Conservation (phyloP, 2,329 filamentous ascomycete genomes). For the Graphiopsis chlorocephala region DNA sequence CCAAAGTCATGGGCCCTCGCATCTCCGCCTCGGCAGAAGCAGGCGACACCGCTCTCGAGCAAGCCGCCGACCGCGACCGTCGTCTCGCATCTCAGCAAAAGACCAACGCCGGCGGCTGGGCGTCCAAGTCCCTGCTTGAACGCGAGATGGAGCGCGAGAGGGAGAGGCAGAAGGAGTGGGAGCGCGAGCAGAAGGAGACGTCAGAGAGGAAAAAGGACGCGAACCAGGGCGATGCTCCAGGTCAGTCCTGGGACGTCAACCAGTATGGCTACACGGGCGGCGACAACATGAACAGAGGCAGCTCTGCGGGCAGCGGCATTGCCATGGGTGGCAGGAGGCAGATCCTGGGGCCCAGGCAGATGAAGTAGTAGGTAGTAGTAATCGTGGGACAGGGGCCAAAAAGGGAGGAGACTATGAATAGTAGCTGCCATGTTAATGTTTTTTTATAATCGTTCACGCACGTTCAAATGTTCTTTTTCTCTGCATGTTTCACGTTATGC, state of each 20-base stretch:
- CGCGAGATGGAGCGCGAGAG: constrained; percentile 79
- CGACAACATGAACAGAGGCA: constrained; percentile 67
- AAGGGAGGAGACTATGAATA: background rate
- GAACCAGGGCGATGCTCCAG: constrained; percentile 64
- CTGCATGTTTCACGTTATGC: background rate
- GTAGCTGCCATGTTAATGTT: background rate
- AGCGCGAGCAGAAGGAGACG: constrained; percentile 67
- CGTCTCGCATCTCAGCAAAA: constrained; percentile 58
- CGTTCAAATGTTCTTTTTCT: background rate
- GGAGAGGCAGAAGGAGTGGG: constrained; percentile 75
- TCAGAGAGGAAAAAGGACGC: constrained; percentile 53
- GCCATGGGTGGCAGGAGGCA: constrained; percentile 67
- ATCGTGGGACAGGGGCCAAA: background rate
- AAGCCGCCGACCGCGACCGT: constrained; percentile 60
- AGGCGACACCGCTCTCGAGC: constrained; percentile 37
- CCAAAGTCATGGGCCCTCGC: constrained; percentile 41
- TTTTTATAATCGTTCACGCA: background rate
- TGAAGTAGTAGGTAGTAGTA: constrained; percentile 44
- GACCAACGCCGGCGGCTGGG: constrained; percentile 63
- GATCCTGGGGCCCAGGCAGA: constrained; percentile 74
- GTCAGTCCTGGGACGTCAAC: constrained; percentile 70
- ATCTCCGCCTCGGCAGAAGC: constrained; percentile 49
- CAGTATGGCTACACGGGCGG: constrained; percentile 76
- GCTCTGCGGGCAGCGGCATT: constrained; percentile 58
- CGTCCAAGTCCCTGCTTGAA: constrained; percentile 69